A percentile compares a stretch with the other conserved stretches of the same genome.
phyloP scores from a whole-genome alignment of 768 basidiomycete genomes.

The Tephrocybe rancida region DNA sequence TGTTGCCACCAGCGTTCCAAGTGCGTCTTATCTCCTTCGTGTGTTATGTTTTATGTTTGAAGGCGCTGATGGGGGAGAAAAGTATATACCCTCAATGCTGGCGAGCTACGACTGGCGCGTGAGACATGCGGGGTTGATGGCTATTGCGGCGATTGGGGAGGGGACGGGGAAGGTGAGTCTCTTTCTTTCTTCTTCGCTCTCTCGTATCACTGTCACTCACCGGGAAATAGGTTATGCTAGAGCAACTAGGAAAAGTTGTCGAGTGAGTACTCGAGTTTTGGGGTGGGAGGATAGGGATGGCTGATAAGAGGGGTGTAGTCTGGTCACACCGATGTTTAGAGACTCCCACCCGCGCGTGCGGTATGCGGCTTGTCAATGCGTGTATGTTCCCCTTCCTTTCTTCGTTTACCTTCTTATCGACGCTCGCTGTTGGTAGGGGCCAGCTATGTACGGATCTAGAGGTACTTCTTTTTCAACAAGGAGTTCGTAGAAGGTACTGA shows the following conservation, averaged over 20 bases:
- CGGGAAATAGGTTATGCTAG: slow-evolving; percentile 83
- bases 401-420: not conserved
- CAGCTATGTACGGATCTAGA: slow-evolving; percentile 90
- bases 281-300: not conserved
- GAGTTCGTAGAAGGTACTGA: no score
- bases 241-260: slow-evolving; percentile 80
- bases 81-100: slow-evolving; percentile 82
- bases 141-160: slow-evolving; percentile 84
- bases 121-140: slow-evolving; percentile 85
- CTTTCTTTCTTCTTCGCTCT: no score
- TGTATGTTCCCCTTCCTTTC: slow-evolving; percentile 47
- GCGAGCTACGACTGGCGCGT: slow-evolving; percentile 82
- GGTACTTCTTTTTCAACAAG: no score
- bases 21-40: slow-evolving; percentile 21
- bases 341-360: slow-evolving; percentile 81
- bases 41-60: no score
- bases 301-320: slow-evolving; percentile 34
- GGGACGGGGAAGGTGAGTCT: slow-evolving; percentile 81
- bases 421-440: slow-evolving; percentile 65
- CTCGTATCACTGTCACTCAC: no score
- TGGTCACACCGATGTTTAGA: slow-evolving; percentile 76
- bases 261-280: slow-evolving; percentile 44
- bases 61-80: no score
- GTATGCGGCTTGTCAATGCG: slow-evolving; percentile 83
- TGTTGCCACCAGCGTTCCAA: slow-evolving; percentile 80